Evolutionary conservation across 768 basidiomycete species (phyloP).

Genomic region (Astraeus odoratus): DNA sequence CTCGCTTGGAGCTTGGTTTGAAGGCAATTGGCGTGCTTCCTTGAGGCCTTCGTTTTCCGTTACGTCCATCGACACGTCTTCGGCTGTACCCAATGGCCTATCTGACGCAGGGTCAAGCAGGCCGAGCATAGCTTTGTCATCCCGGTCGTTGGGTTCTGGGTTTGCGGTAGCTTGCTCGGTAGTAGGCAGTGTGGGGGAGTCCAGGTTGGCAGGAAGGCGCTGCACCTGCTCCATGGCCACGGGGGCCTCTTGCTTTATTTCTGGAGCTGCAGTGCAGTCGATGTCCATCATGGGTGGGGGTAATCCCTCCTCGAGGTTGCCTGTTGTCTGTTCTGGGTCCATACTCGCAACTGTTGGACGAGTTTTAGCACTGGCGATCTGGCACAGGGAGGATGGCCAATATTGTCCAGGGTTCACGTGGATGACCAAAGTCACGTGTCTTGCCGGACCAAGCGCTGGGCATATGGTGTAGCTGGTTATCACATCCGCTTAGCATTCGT

Average conservation of each 20-base stretch:
- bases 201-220: neutral
- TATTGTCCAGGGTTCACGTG: no score
- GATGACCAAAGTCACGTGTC: no score
- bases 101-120: slow-evolving; percentile 10
- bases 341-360: no score
- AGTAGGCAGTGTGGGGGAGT: neutral
- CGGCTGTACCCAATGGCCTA: slow-evolving; percentile 17
- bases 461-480: slow-evolving; percentile 36
- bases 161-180: neutral
- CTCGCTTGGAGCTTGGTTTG: slow-evolving; percentile 4
- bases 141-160: slow-evolving; percentile 11
- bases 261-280: slow-evolving; percentile 8
- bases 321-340: slow-evolving; percentile 17
- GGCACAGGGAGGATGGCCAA: no score
- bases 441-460: no score
- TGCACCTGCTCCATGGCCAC: neutral
- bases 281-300: slow-evolving; percentile 17
- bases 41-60: slow-evolving; percentile 11
- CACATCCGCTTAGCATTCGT: slow-evolving; percentile 37
- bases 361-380: no score
- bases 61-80: slow-evolving; percentile 19
- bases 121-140: slow-evolving; percentile 1
- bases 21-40: slow-evolving; percentile 1
- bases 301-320: neutral
- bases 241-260: neutral